Conservation (phyloP, 768 basidiomycete species). For the Rubroboletus pulcherrimus region DNA sequence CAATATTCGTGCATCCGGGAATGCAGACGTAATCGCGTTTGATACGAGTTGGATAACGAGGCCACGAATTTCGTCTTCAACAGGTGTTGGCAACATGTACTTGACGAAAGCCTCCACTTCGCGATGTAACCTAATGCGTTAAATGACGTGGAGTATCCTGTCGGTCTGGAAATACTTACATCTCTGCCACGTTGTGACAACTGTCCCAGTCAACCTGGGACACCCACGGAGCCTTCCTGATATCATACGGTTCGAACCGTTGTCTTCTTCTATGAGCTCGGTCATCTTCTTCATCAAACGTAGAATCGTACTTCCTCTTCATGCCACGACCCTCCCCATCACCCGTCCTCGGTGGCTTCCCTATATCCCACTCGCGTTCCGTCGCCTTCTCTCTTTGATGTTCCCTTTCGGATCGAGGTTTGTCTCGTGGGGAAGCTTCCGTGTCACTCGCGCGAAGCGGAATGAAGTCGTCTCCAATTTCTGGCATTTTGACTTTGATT, state of each 20-base stretch:
- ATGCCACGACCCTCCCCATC: conserved; percentile 22
- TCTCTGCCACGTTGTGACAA: conserved; percentile 76
- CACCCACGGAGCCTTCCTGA: conserved; percentile 68
- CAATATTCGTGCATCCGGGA: conserved; percentile 74
- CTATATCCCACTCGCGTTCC: conserved; percentile 42
- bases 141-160: conserved; percentile 3
- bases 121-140: conserved; percentile 61
- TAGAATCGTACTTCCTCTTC: conserved; percentile 48
- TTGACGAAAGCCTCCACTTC: conserved; percentile 83
- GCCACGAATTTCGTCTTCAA: conserved; percentile 82
- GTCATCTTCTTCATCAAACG: conserved; percentile 44
- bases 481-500: conserved; percentile 5
- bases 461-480: conserved; percentile 32
- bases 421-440: conserved; percentile 7
- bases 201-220: conserved; percentile 63
- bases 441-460: conserved; percentile 22
- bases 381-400: conserved; percentile 17
- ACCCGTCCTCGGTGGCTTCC: conserved; percentile 26
- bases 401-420: conserved; percentile 15
- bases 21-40: conserved; percentile 55
- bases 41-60: conserved; percentile 70
- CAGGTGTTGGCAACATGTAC: conserved; percentile 83
- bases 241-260: conserved; percentile 47
- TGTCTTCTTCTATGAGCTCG: conserved; percentile 42
- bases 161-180: conserved; percentile 48